Evolutionary conservation across 73 alveolate species (phyloP).

Genomic region (Paramecium pentaurelia): DNA sequence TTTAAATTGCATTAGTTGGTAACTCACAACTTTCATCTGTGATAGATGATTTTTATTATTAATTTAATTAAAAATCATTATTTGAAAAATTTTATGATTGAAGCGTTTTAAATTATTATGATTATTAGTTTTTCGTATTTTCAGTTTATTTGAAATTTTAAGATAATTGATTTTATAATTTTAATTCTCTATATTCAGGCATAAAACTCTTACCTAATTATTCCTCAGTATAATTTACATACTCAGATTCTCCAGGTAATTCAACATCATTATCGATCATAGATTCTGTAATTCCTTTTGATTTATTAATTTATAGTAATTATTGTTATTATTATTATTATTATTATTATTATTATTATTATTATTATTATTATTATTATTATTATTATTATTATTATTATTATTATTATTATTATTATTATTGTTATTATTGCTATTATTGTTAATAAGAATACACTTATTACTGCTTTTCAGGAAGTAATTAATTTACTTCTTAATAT

Average conservation of each 20-base stretch:
- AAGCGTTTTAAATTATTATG: not conserved
- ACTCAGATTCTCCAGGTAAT: slow-evolving; percentile 34
- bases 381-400: not conserved
- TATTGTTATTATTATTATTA: not conserved
- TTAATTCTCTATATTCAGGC: not conserved
- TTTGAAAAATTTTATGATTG: not conserved
- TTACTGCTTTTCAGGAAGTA: not conserved
- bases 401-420: not conserved
- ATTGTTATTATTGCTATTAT: not conserved
- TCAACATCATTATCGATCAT: slow-evolving; percentile 48
- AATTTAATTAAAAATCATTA: not conserved
- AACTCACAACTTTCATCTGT: not conserved
- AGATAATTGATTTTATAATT: not conserved
- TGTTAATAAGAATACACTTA: not conserved
- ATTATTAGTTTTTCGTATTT: not conserved
- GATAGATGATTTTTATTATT: not conserved
- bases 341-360: no score
- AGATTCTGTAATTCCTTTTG: slow-evolving; percentile 7
- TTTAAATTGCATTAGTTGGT: not conserved
- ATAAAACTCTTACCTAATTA: not conserved
- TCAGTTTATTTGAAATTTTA: not conserved
- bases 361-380: not conserved
- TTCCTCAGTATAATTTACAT: not conserved
- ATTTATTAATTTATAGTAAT: not conserved
- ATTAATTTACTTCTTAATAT: not conserved